Conservation (phyloP, 768 basidiomycete species). For the Lactarius trivialis region DNA sequence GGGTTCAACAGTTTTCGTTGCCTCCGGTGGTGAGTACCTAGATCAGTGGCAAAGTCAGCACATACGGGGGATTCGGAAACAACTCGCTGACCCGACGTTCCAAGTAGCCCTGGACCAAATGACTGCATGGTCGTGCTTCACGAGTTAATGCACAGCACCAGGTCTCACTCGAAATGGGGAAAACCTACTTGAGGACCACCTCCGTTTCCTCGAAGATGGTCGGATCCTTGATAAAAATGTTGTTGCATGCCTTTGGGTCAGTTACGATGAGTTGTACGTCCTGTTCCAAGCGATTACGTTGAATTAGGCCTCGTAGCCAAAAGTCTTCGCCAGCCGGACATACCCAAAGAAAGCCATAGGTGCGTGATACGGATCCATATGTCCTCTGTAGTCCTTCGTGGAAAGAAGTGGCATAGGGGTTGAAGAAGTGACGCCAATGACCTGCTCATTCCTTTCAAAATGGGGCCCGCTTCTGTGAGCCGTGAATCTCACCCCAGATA, state of each 20-base stretch:
- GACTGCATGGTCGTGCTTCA: neutral
- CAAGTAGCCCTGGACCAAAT: conserved; percentile 17
- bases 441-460: neutral
- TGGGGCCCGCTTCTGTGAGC: neutral
- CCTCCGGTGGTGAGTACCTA: conserved; percentile 23
- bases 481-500: neutral
- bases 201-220: neutral
- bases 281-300: neutral
- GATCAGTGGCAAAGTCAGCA: neutral
- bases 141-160: neutral
- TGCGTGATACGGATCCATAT: neutral
- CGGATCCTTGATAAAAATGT: neutral
- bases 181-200: conserved; percentile 10
- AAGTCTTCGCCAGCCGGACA: neutral
- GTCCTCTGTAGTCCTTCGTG: neutral
- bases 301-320: no score
- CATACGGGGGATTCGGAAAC: neutral
- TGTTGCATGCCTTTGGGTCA: neutral
- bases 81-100: neutral
- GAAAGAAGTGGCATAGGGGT: neutral
- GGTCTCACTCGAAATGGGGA: neutral
- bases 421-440: no score
- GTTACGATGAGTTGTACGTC: conserved; percentile 9
- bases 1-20: neutral
- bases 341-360: neutral